Conservation (phyloP, 495 filamentous ascomycete genomes). For the Amphirosellinia nigrospora region DNA sequence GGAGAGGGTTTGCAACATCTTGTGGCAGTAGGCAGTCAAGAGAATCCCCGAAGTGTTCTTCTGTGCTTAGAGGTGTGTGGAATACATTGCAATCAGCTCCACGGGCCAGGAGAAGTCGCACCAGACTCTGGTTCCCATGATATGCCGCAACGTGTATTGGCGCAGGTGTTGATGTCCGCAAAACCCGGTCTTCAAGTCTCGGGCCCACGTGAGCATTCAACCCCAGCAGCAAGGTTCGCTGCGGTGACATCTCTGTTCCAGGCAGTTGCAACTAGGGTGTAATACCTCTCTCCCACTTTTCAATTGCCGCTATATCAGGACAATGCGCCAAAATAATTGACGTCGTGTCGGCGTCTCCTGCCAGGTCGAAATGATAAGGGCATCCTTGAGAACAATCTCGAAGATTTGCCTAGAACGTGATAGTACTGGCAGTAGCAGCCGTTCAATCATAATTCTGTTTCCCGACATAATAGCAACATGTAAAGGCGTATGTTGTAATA, state of each 20-base stretch:
- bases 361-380: neutral
- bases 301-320: neutral
- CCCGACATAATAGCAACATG: neutral
- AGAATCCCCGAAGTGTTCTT: neutral
- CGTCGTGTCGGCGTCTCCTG: neutral
- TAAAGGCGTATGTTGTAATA: too few relatives aligned
- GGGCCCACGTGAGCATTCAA: neutral
- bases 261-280: neutral
- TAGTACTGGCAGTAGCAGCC: neutral
- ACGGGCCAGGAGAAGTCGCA: neutral
- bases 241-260: slow-evolving; percentile 8
- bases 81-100: slow-evolving; percentile 1
- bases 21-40: neutral
- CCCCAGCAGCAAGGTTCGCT: neutral
- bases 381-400: neutral
- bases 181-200: neutral
- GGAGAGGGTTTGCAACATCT: neutral
- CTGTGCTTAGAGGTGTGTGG: too few relatives aligned
- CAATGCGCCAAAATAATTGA: neutral
- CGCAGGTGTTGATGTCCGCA: neutral
- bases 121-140: neutral
- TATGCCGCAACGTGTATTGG: slow-evolving; percentile 6
- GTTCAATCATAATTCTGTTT: neutral
- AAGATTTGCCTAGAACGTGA: neutral
- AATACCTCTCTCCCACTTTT: neutral